Conservation (phyloP, 228 moss, liverwort and hornwort genomes). For the Sphagnum magellanicum region DNA sequence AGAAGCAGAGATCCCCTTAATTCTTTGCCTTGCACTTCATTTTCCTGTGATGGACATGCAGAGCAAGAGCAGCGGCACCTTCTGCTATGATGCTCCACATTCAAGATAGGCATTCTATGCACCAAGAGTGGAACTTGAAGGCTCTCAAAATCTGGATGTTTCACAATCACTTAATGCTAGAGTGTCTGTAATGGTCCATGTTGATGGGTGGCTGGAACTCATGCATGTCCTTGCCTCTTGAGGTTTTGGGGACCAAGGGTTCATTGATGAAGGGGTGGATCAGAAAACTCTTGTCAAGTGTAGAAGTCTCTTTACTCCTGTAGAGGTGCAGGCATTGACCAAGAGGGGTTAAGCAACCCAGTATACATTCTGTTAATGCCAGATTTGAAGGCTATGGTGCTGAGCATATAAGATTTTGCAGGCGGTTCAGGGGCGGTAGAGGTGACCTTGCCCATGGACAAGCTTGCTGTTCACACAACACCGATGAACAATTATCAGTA, state of each 20-base stretch:
- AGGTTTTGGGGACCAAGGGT: not conserved
- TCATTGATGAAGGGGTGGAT: not conserved
- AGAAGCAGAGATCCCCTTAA: not conserved
- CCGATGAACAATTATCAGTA: constrained; percentile 66
- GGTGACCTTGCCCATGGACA: constrained; percentile 77
- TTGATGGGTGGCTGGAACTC: no score
- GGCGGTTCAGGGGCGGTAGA: constrained; percentile 57
- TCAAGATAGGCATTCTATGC: not conserved
- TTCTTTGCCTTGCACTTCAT: not conserved
- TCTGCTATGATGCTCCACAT: not conserved
- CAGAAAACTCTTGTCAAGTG: not conserved
- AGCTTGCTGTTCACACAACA: constrained; percentile 45
- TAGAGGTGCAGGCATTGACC: not conserved
- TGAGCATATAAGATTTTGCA: not conserved
- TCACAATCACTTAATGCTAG: not conserved
- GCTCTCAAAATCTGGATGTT: not conserved
- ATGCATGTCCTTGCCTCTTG: not conserved
- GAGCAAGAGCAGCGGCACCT: no score
- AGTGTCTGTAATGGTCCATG: not conserved
- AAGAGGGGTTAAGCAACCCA: not conserved
- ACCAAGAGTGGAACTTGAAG: not conserved
- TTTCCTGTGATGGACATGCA: not conserved
- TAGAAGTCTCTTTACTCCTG: not conserved
- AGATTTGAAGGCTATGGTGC: not conserved
- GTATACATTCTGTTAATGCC: not conserved